These are phyloP conservation scores for Hypocreales sp. DNA, from an alignment of 2,329 filamentous ascomycete species.

Conservation along the genomic window DNA sequence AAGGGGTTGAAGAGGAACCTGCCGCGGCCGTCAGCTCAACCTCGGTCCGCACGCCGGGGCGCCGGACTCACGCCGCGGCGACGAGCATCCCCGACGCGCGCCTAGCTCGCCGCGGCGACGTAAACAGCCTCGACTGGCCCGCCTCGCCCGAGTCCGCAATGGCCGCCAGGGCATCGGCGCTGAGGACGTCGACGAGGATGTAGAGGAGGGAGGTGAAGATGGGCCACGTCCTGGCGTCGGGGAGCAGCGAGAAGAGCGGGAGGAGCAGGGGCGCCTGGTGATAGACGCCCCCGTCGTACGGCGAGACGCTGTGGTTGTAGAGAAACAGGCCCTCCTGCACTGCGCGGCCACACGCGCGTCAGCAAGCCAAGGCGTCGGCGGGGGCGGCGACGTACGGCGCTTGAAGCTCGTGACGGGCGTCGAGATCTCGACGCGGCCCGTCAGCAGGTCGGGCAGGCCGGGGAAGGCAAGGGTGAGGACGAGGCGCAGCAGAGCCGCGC, in stretches of 20 bases:
- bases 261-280: conserved; percentile 78
- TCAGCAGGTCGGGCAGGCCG: conserved; percentile 67
- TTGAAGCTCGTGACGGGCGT: conserved; percentile 98
- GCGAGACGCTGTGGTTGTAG: conserved; percentile 90
- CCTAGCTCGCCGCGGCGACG: conserved; percentile 61
- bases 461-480: conserved; percentile 71
- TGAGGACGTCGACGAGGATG: conserved; percentile 64
- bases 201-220: conserved; percentile 70
- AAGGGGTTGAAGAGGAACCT: conserved; percentile 94
- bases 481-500: conserved; percentile 65
- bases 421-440: conserved; percentile 86
- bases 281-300: conserved; percentile 84
- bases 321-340: conserved; percentile 95
- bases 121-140: conserved; percentile 56
- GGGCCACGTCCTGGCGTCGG: conserved; percentile 49
- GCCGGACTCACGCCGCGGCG: conserved; percentile 58
- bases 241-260: conserved; percentile 79
- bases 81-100: conserved; percentile 61
- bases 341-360: conserved; percentile 18
- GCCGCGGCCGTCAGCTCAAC: conserved; percentile 7
- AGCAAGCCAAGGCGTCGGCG: not conserved
- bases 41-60: too few species aligned
- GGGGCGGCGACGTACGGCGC: conserved; percentile 47
- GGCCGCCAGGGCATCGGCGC: conserved; percentile 60
- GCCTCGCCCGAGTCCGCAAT: conserved; percentile 76